phyloP scores from a whole-genome alignment of 2,329 filamentous ascomycete species.

The Juglanconis juglandina region DNA sequence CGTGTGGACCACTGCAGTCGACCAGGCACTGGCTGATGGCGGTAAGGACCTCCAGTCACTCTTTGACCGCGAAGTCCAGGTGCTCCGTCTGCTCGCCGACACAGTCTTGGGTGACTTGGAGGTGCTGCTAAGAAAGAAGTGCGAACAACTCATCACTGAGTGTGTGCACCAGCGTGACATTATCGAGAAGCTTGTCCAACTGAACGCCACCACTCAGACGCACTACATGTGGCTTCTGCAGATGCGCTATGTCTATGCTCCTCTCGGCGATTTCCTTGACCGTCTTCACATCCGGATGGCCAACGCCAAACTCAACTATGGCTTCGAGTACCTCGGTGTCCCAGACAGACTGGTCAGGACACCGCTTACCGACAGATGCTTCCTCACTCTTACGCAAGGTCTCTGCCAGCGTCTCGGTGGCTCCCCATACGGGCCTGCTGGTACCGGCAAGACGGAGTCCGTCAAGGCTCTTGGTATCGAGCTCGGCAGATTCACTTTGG shows the following conservation, averaged over 20 bases:
- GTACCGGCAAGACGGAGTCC: conserved; percentile 98
- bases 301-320: conserved; percentile 91
- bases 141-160: conserved; percentile 97
- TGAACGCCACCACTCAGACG: conserved; percentile 68
- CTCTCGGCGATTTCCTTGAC: conserved; percentile 76
- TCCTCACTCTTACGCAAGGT: conserved; percentile 94
- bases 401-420: conserved; percentile 92
- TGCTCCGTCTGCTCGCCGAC: conserved; percentile 80
- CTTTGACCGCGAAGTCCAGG: conserved; percentile 77
- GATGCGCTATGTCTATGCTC: conserved; percentile 91
- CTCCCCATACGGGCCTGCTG: conserved; percentile 93
- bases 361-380: conserved; percentile 95
- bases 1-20: conserved; percentile 87
- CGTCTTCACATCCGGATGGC: conserved; percentile 93
- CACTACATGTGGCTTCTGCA: conserved; percentile 93
- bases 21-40: conserved; percentile 69
- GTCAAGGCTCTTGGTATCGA: conserved; percentile 97
- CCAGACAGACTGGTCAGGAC: conserved; percentile 94
- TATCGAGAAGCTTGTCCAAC: conserved; percentile 78
- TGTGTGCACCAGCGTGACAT: conserved; percentile 96
- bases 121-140: conserved; percentile 86
- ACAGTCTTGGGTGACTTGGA: conserved; percentile 89
- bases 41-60: conserved; percentile 67
- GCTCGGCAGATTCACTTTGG: conserved; percentile 93
- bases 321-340: conserved; percentile 96